Evolutionary conservation across 140 eudicot species (phyloP).

Genomic region (Oenanthe javanica): DNA sequence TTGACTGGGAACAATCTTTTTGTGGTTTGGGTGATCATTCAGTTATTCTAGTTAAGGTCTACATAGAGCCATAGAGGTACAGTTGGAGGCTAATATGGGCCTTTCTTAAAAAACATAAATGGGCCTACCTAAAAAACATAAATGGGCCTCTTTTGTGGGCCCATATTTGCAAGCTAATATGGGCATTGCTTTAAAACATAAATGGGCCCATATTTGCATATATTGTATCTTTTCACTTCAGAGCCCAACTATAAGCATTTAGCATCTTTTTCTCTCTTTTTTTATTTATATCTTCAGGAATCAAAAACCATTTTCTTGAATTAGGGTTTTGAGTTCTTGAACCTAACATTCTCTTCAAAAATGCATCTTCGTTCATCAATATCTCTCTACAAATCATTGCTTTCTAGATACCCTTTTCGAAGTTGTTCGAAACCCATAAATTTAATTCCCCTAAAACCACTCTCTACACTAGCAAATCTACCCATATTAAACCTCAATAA

Average conservation of each 20-base stretch:
- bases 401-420: conserved; percentile 33
- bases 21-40: conserved; percentile 42
- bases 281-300: not conserved
- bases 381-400: conserved; percentile 29
- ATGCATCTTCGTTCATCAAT: conserved; percentile 42
- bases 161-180: too few species aligned
- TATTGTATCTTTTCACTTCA: not conserved
- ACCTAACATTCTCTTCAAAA: not conserved
- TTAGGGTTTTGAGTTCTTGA: conserved; percentile 8
- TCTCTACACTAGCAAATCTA: conserved; percentile 23
- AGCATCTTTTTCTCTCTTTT: not conserved
- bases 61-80: too few species aligned
- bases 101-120: not conserved
- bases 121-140: not conserved
- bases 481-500: conserved; percentile 12
- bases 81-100: not conserved
- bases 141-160: too few species aligned
- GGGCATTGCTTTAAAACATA: too few species aligned
- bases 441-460: conserved; percentile 17
- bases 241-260: not conserved
- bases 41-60: not conserved
- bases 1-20: conserved; percentile 13
- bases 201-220: too few species aligned
- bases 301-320: not conserved
- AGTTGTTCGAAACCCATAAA: conserved; percentile 36